phyloP scores from a whole-genome alignment of 495 filamentous ascomycete species.

The Penicillium desertorum region DNA sequence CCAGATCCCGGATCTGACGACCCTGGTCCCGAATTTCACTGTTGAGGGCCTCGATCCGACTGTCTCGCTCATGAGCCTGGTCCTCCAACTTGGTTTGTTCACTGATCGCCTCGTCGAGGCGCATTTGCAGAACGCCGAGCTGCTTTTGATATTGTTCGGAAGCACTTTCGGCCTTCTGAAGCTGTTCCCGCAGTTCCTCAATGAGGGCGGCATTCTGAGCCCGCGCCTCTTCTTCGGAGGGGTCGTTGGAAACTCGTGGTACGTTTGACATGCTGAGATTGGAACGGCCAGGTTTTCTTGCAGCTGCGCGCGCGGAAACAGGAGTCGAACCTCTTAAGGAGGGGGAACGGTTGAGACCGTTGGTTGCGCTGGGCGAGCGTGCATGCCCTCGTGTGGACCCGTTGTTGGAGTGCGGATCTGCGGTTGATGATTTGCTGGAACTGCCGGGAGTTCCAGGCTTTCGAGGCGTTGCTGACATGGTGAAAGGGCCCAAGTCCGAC shows the following conservation, averaged over 20 bases:
- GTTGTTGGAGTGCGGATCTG: constrained; percentile 36
- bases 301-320: constrained; percentile 67
- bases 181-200: constrained; percentile 77
- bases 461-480: constrained; percentile 48
- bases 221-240: constrained; percentile 60
- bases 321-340: constrained; percentile 53
- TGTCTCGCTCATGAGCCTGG: constrained; percentile 75
- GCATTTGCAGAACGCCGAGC: constrained; percentile 76
- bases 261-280: constrained; percentile 59
- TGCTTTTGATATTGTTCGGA: constrained; percentile 84
- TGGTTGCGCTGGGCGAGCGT: constrained; percentile 44
- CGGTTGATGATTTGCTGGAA: constrained; percentile 41
- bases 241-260: constrained; percentile 55
- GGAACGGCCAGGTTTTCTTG: constrained; percentile 58
- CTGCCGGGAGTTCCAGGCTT: constrained; percentile 43
- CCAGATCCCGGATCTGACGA: constrained; percentile 81
- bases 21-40: constrained; percentile 76
- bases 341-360: constrained; percentile 43
- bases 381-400: constrained; percentile 44
- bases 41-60: constrained; percentile 73
- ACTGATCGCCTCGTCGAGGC: constrained; percentile 78
- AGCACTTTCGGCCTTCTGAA: constrained; percentile 74
- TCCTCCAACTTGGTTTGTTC: constrained; percentile 89
- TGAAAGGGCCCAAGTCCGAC: constrained; percentile 29
- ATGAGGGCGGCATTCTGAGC: constrained; percentile 75